Conservation (phyloP, 225 moss, liverwort and hornwort species). For the Physcomitrium patens region DNA sequence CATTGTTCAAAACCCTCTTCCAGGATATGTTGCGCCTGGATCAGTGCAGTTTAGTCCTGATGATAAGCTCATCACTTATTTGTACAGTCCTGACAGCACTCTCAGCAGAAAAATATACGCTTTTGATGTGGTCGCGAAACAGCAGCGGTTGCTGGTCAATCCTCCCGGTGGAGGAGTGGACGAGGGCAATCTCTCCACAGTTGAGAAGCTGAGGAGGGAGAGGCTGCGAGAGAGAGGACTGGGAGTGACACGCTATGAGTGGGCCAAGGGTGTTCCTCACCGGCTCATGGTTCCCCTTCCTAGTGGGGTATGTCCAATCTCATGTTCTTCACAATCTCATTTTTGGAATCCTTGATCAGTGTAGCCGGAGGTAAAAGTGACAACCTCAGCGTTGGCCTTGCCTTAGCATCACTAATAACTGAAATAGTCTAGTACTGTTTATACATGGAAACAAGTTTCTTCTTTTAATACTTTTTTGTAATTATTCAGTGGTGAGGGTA, state of each 20-base stretch:
- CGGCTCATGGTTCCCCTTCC: conserved; percentile 98
- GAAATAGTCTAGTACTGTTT: not conserved
- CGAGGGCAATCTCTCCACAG: conserved; percentile 93
- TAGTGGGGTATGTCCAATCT: conserved; percentile 73
- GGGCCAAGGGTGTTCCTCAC: conserved; percentile 77
- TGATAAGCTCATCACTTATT: conserved; percentile 91
- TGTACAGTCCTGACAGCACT: conserved; percentile 98
- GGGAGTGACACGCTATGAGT: conserved; percentile 97
- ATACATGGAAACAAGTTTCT: not conserved
- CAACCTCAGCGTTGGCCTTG: not conserved
- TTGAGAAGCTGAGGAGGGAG: conserved; percentile 95
- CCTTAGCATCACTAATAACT: not conserved
- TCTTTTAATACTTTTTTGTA: not conserved
- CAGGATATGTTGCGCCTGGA: conserved; percentile 96
- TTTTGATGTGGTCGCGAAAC: conserved; percentile 76
- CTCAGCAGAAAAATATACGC: conserved; percentile 98
- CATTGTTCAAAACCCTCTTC: conserved; percentile 97
- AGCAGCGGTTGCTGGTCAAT: conserved; percentile 86
- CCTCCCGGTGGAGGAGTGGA: conserved; percentile 97
- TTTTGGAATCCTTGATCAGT: not conserved
- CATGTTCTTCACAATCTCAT: too few species aligned
- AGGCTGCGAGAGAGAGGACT: conserved; percentile 90
- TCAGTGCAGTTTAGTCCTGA: conserved; percentile 98
- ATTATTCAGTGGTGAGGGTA: not conserved
- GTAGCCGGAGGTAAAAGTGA: not conserved